A percentile compares a stretch with the other conserved stretches of the same genome.
Evolutionary conservation across 23 red algal genomes (phyloP).

Genomic region (Chondrus crispus): DNA sequence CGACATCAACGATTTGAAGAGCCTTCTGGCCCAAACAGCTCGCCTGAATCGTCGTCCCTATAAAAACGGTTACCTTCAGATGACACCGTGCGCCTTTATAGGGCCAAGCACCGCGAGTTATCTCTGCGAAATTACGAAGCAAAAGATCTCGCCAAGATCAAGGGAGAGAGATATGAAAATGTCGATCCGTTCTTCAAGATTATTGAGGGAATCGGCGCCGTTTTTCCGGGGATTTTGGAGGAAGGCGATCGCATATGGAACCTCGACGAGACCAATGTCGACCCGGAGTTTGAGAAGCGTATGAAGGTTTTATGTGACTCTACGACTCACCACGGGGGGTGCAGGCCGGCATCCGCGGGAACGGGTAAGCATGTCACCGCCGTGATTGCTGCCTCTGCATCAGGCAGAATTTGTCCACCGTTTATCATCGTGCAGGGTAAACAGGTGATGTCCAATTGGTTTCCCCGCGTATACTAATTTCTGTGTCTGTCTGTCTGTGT

Average conservation of each 20-base stretch:
- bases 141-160: background rate
- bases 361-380: background rate
- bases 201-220: background rate
- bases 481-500: too few relatives aligned
- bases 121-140: background rate
- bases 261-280: background rate
- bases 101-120: background rate
- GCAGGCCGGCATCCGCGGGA: background rate
- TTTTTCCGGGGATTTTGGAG: background rate
- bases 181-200: slow-evolving; percentile 1
- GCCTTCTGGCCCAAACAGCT: too few relatives aligned
- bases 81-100: background rate
- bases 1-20: too few relatives aligned
- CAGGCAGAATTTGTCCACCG: background rate
- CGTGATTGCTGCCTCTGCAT: background rate
- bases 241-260: background rate
- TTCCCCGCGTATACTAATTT: too few relatives aligned
- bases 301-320: background rate
- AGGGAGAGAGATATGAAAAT: background rate
- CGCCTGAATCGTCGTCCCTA: too few relatives aligned
- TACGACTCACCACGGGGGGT: background rate
- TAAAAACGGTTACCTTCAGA: background rate
- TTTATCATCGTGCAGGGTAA: background rate
- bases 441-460: background rate
- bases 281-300: background rate